phyloP scores from a whole-genome alignment of 768 basidiomycete species.

The Hydnomerulius pinastri region DNA sequence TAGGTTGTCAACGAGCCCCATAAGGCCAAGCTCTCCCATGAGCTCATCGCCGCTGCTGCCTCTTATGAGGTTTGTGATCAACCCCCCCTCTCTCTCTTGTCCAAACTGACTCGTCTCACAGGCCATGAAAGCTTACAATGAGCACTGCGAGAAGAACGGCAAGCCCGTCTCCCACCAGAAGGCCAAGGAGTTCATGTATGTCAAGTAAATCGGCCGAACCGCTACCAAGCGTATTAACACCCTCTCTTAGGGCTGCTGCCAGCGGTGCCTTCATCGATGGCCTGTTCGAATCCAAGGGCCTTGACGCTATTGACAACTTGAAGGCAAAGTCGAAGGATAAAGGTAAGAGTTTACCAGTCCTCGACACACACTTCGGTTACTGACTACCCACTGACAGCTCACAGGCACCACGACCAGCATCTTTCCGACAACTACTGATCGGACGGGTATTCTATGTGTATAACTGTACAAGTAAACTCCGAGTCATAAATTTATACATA shows the following conservation, averaged over 20 bases:
- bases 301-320: constrained; percentile 47
- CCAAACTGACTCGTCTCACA: constrained; percentile 21
- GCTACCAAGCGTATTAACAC: no score
- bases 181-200: constrained; percentile 58
- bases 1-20: constrained; percentile 54
- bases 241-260: constrained; percentile 49
- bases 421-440: not conserved
- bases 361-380: not conserved
- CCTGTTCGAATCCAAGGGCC: constrained; percentile 59
- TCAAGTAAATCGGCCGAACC: not conserved
- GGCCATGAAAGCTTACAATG: constrained; percentile 66
- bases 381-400: constrained; percentile 13
- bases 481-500: no score
- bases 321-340: constrained; percentile 47
- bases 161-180: constrained; percentile 48
- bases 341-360: constrained; percentile 21
- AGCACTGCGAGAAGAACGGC: constrained; percentile 53
- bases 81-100: not conserved
- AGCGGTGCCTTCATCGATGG: constrained; percentile 55
- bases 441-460: no score
- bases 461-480: no score
- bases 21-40: constrained; percentile 61
- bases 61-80: constrained; percentile 51
- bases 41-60: constrained; percentile 68
- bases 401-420: constrained; percentile 1